phyloP scores from a whole-genome alignment of 2,329 filamentous ascomycete species.

The Ophiostoma sp. region DNA sequence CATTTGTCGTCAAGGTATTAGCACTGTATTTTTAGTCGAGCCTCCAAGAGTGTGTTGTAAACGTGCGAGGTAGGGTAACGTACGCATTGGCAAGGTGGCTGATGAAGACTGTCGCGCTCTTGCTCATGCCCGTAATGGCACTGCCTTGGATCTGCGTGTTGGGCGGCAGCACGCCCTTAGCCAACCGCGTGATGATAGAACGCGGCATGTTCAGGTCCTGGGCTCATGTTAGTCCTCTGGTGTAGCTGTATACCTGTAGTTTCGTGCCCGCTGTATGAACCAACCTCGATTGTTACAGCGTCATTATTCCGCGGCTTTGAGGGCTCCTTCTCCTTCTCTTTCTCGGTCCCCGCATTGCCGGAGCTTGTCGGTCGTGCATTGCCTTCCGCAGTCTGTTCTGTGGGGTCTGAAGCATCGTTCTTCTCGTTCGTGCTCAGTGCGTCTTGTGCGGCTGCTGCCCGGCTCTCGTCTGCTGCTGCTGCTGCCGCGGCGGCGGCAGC shows the following conservation, averaged over 20 bases:
- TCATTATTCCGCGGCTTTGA: slow-evolving; percentile 37
- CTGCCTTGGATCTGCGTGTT: slow-evolving; percentile 84
- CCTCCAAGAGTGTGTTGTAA: neutral
- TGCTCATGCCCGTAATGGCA: slow-evolving; percentile 74
- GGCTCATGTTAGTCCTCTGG: neutral
- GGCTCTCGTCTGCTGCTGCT: slow-evolving; percentile 26
- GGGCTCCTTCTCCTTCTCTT: slow-evolving; percentile 21
- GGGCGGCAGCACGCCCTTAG: slow-evolving; percentile 75
- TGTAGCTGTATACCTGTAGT: neutral
- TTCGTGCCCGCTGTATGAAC: slow-evolving; percentile 12
- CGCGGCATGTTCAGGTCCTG: slow-evolving; percentile 77
- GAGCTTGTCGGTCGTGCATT: neutral
- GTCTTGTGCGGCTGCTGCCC: slow-evolving; percentile 24
- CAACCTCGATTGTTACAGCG: slow-evolving; percentile 55
- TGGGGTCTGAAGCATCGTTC: neutral
- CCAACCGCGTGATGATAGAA: slow-evolving; percentile 76
- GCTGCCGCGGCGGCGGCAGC: slow-evolving; percentile 28
- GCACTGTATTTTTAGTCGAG: slow-evolving; percentile 51
- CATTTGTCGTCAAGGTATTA: slow-evolving; percentile 66
- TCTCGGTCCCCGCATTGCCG: slow-evolving; percentile 40
- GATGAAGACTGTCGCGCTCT: slow-evolving; percentile 81
- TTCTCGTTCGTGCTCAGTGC: neutral
- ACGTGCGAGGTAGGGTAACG: slow-evolving; percentile 37
- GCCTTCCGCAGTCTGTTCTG: neutral
- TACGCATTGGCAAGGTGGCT: slow-evolving; percentile 76